Evolutionary conservation across 192 early-diverging fungal genomes (phyloP), one percentile per base, ranked within the genome.

Genomic region (Phlyctochytrium bullatum): DNA sequence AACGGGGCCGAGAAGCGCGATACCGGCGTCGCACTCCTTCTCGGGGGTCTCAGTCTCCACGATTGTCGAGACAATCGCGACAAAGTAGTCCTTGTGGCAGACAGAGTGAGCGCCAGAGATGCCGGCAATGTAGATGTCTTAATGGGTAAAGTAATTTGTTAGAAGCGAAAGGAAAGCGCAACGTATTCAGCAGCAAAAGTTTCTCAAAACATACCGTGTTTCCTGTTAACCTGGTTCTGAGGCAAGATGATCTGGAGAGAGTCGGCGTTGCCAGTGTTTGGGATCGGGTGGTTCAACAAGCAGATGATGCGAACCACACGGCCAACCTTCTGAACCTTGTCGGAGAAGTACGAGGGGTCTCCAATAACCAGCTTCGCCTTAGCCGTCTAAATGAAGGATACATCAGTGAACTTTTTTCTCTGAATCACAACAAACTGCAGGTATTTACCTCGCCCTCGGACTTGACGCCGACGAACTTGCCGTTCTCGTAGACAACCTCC

Each of bases 41-140:
- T 98, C 93, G 62, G 98, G 95, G 56, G 85, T 88, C 1, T 75
- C 75, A 1, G 96, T 96, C 83, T 99, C 98, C 2, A 96, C 92
- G 56, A 97, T 86, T 23, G 95, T 98, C 23, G 94, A 94, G 28
- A 99, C 96, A 62, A 97, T 98, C n/a, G 98, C 98, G 34, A 98
- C 80, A 65, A 84, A 92, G 77, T 88, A 84, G 69, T 88, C 89
- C 74, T 90, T 88, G 47, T 93, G 90, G 67, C 93, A 95, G 51
- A 99, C 92, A 72, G 91, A 91, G 85, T 99, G 98, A 29, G 88
- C 83, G 20, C 79, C 77, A 25, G 93, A 95, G 62, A 98, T 88
- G 51, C 88, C 86, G 3, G 96, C 94, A 60, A 99, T 82, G 77
- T 99, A 99, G 61, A 99, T 95, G 64, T 99, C 97, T 85, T 51